These are phyloP conservation scores for Tremella mesenterica DNA, from an alignment of 768 basidiomycete genomes.

Conservation along the genomic window DNA sequence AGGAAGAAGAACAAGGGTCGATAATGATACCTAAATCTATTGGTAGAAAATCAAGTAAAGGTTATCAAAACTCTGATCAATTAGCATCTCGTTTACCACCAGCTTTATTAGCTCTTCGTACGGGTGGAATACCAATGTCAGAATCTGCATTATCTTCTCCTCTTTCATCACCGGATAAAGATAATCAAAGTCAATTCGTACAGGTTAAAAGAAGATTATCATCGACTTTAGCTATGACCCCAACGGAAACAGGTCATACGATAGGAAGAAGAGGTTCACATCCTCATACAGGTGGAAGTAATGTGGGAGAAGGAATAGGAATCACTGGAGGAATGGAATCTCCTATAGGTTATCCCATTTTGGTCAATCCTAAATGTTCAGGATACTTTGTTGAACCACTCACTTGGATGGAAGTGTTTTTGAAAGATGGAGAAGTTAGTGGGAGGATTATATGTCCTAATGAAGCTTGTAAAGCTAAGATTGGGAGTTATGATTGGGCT, in stretches of 20 bases:
- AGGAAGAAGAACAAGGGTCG: no score
- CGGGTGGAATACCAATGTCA: slow-evolving; percentile 9
- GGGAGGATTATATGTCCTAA: slow-evolving; percentile 93
- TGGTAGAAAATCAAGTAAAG: not conserved
- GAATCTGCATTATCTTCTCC: slow-evolving; percentile 21
- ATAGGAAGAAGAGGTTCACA: no score
- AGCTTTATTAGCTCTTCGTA: slow-evolving; percentile 51
- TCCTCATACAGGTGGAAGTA: not conserved
- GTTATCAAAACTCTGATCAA: slow-evolving; percentile 40
- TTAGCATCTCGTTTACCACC: slow-evolving; percentile 51
- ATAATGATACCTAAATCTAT: not conserved
- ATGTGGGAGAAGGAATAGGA: not conserved
- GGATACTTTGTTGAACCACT: slow-evolving; percentile 96
- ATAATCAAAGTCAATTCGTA: not conserved
- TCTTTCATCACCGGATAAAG: slow-evolving; percentile 27
- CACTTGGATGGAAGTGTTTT: slow-evolving; percentile 88
- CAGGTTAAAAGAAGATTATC: slow-evolving; percentile 10
- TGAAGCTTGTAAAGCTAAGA: slow-evolving; percentile 75
- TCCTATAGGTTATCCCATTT: slow-evolving; percentile 33
- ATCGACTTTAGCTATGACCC: slow-evolving; percentile 34
- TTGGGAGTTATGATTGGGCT: slow-evolving; percentile 97
- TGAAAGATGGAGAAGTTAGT: slow-evolving; percentile 63
- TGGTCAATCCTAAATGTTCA: slow-evolving; percentile 75
- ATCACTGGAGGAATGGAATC: not conserved
- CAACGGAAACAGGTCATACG: slow-evolving; percentile 9